Conservation (phyloP, 2,329 filamentous ascomycete genomes). For the Fusarium tupiense region DNA sequence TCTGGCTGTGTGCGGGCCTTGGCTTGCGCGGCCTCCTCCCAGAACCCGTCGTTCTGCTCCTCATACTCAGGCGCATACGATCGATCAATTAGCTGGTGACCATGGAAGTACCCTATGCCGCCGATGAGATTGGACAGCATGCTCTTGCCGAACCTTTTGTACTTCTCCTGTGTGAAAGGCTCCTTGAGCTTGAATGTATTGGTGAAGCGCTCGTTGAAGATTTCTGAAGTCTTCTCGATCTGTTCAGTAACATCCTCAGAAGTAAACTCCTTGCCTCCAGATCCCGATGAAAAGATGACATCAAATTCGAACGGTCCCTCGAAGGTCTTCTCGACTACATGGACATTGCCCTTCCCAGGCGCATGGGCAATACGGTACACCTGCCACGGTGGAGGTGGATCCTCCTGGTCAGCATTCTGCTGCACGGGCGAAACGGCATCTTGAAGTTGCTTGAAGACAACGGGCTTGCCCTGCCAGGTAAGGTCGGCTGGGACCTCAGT, state of each 20-base stretch:
- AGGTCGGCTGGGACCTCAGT: slow-evolving; percentile 71
- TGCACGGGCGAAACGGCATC: slow-evolving; percentile 61
- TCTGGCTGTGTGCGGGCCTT: slow-evolving; percentile 73
- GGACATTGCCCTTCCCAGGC: slow-evolving; percentile 79
- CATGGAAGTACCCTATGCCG: slow-evolving; percentile 95
- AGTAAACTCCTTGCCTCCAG: slow-evolving; percentile 64
- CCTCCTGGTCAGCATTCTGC: slow-evolving; percentile 61
- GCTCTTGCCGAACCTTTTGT: slow-evolving; percentile 82
- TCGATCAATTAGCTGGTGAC: slow-evolving; percentile 86
- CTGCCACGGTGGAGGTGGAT: slow-evolving; percentile 85
- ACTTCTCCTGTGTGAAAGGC: slow-evolving; percentile 79
- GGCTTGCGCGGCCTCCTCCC: slow-evolving; percentile 88
- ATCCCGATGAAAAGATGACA: slow-evolving; percentile 85
- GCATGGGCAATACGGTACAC: slow-evolving; percentile 80
- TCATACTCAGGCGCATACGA: slow-evolving; percentile 94
- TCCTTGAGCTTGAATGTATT: slow-evolving; percentile 72
- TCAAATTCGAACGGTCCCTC: slow-evolving; percentile 93
- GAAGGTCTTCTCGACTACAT: slow-evolving; percentile 92
- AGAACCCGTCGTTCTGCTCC: slow-evolving; percentile 94
- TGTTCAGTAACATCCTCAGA: slow-evolving; percentile 74
- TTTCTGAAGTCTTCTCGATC: slow-evolving; percentile 71
- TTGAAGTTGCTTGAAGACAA: slow-evolving; percentile 65
- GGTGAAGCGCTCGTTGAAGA: slow-evolving; percentile 80
- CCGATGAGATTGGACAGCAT: slow-evolving; percentile 95
- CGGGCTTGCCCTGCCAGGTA: slow-evolving; percentile 85